phyloP scores from a whole-genome alignment of 176 grass and related monocot genomes.

The Carex scoparia region DNA sequence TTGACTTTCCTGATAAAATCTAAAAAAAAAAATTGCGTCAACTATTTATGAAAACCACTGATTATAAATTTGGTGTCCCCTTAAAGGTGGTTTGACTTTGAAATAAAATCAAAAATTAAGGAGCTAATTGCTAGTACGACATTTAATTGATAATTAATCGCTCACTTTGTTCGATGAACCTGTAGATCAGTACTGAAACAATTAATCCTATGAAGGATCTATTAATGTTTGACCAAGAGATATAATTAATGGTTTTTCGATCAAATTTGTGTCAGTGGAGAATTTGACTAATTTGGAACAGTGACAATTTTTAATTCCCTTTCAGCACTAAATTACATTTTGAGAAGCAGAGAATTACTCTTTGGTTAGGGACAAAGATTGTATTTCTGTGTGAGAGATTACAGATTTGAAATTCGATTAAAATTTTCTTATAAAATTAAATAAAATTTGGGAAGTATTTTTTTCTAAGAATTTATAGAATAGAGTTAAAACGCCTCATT shows the following conservation, averaged over 20 bases:
- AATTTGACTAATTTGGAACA: background rate
- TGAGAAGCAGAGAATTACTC: too few relatives aligned
- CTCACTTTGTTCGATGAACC: background rate
- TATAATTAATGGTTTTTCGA: background rate
- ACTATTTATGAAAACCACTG: background rate
- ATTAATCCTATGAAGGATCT: background rate
- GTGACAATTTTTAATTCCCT: background rate
- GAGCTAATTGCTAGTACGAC: background rate
- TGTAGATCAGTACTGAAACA: background rate
- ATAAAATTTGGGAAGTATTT: background rate
- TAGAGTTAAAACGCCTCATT: too few relatives aligned
- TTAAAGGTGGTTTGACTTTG: slow-evolving; percentile 9
- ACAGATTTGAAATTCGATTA: too few relatives aligned
- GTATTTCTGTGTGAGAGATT: too few relatives aligned
- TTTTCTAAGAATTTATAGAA: background rate
- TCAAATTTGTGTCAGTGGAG: background rate
- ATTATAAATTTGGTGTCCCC: slow-evolving; percentile 6
- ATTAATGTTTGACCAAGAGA: background rate
- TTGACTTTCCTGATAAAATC: background rate
- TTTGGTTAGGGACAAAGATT: too few relatives aligned
- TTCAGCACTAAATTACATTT: background rate
- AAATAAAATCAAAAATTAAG: slow-evolving; percentile 10
- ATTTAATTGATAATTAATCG: background rate
- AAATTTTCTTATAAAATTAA: too few relatives aligned
- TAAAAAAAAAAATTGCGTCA: slow-evolving; percentile 5